A percentile compares a stretch with the other conserved stretches of the same genome.
These are phyloP conservation scores for Cryptosporidium felis DNA, from an alignment of 169 alveolate genomes.

Conservation along the genomic window DNA sequence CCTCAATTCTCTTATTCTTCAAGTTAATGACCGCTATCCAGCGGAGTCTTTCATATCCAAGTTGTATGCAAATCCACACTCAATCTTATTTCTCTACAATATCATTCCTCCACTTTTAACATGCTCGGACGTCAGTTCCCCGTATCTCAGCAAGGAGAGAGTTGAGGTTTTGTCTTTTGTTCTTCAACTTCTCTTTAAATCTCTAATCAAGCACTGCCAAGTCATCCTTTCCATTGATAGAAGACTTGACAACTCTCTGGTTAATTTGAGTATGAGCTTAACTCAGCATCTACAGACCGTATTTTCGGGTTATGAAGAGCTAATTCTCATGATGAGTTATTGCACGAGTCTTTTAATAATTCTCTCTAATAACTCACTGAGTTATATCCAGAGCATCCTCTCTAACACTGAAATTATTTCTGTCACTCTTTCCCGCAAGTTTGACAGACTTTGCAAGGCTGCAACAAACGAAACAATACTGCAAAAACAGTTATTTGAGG, in stretches of 20 bases:
- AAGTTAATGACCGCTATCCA: conserved; percentile 26
- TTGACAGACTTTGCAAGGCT: neutral
- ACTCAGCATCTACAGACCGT: conserved; percentile 28
- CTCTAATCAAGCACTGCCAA: conserved; percentile 9
- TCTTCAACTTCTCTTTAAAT: conserved; percentile 20
- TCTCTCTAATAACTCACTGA: neutral
- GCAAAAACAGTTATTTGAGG: neutral
- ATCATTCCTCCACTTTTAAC: conserved; percentile 32
- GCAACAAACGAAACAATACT: neutral
- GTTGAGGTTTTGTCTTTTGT: neutral
- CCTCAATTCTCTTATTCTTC: neutral
- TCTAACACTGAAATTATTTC: neutral
- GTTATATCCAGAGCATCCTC: conserved; percentile 2
- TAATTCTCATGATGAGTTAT: conserved; percentile 1
- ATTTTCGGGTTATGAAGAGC: neutral
- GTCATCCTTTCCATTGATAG: neutral
- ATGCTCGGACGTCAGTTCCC: neutral
- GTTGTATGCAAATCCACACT: conserved; percentile 22
- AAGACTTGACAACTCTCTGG: conserved; percentile 4
- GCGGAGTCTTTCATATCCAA: conserved; percentile 33
- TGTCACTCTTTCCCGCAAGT: neutral
- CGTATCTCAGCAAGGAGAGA: neutral
- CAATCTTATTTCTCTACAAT: conserved; percentile 39
- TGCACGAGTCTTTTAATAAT: conserved; percentile 44
- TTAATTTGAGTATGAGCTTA: conserved; percentile 12